Evolutionary conservation across 2,329 filamentous ascomycete species (phyloP), one percentile per base, ranked within the genome.

Genomic region (Chrysoporthe deuterocubensis): DNA sequence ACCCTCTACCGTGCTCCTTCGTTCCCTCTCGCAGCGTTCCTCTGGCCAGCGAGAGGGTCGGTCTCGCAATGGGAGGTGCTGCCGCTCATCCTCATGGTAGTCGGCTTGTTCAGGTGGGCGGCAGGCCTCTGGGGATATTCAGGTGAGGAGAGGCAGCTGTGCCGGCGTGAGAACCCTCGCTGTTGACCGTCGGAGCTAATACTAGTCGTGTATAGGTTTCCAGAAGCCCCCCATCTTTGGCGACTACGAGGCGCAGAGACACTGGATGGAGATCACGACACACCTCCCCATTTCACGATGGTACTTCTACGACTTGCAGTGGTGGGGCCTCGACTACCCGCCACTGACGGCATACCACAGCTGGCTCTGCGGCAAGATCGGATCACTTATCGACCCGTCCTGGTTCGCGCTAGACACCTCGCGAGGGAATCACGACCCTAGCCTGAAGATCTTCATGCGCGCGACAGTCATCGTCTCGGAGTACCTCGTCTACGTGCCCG

Each of bases 321-420:
- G 95, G 90, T 99, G 96, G 96, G 96, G 96, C 0, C 85, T 99
- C 72, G 96, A 99, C 81, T 99, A 99, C 78, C 96, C 96, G 67
- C 96, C 96, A 64, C 86, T 99, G 80, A 99, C 96, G 64, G 96
- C 96, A 63, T 99, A 99, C 81, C 96, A 99, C 80, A 97, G 94
- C 82, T 98, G 94, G 95, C 76, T 96, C n/a, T 82, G 96, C 70
- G 96, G 96, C 71, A 92, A 91, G 79, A 87, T 97, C 83, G 96
- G 96, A 62, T 85, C 88, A 64, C 78, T 90, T 48, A 91, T 98
- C 77, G 85, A 97, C 71, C 89, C 92, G 1, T 80, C 87, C 9
- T 99, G 96, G 96, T 99, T 98, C 77, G 90, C 89, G 13, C 87
- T 99, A 16, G 88, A 92, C 76, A 85, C 86, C 4, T 98, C 95